Base-by-base conservation (phyloP, 2,329 filamentous ascomycete species). In the Aspergillus versicolor region DNA sequence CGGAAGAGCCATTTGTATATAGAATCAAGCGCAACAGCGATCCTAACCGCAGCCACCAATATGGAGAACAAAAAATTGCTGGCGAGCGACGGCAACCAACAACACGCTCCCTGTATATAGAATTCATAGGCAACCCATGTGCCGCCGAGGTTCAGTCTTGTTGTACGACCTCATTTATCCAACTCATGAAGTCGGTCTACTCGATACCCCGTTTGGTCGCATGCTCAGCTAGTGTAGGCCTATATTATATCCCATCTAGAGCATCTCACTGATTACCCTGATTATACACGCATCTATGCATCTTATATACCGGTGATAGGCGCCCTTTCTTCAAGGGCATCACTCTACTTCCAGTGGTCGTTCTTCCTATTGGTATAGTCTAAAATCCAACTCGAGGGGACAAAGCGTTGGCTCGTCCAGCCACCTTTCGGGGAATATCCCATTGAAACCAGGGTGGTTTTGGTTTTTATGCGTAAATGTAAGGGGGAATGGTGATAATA, bases 111-210 rank as follows among this genome's bases (percentile, higher is more conserved):
- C 43, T 30, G 43, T 42, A 32, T 54, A 54, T 57, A 54, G 27
- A 6, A 27, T 8, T 13, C 24, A 19, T 32, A 32, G 12, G 24
- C 19, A 7, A 13, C 27, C 21, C 55, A 57, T 57, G 55, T 57
- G 55, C 45, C 45, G 13, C 50, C 45, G 55, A 57, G 55, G 44
- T 32, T 30, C 24, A 30, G 17, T 5, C 44, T 5, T 22, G 40
- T n/a, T 57, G 55, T 57, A 50, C 55, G 43, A 54, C 55, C 9
- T 32, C 22, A n/a, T 37, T 43, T 24, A 37, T 27, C 30, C 19
- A 27, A 12, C 46, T 45, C 27, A n/a, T 43, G 17, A 50, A 19
- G 17, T 24, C 13, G 21, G n/a, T 22, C 21, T 46, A 4, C 9
- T n/a, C 15, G 13, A 13, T 38, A n/a, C 5, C 12, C 30, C 9